Conservation (phyloP, 306 rosid species). For the Glycine latifolia region DNA sequence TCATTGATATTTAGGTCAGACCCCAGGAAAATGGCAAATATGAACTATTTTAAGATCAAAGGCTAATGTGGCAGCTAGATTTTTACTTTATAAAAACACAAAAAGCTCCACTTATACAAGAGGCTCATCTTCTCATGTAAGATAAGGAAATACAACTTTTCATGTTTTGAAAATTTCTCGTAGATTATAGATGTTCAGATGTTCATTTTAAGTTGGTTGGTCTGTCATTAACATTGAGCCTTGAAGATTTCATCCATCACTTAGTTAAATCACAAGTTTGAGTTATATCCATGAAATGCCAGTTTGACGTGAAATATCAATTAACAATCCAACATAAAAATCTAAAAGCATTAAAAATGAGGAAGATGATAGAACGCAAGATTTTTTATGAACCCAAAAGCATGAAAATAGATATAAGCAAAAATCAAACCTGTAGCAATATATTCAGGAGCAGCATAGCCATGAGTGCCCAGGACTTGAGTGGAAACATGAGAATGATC, state of each 20-base stretch:
- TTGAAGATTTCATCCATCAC: background rate
- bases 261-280: background rate
- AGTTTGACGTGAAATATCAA: slow-evolving; percentile 14
- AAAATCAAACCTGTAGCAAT: slow-evolving; percentile 77
- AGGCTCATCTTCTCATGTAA: background rate
- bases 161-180: background rate
- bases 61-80: too few species aligned
- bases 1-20: too few species aligned
- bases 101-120: too few species aligned
- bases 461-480: slow-evolving; percentile 88
- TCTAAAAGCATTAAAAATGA: background rate
- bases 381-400: slow-evolving; percentile 6
- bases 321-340: slow-evolving; percentile 8
- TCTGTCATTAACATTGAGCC: slow-evolving; percentile 11
- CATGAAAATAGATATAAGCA: slow-evolving; percentile 26
- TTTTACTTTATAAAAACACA: too few species aligned
- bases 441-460: slow-evolving; percentile 98
- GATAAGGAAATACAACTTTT: background rate
- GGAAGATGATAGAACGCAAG: background rate
- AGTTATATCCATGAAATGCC: background rate
- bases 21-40: too few species aligned
- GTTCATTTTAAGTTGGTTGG: slow-evolving; percentile 14
- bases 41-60: too few species aligned
- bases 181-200: background rate
- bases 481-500: slow-evolving; percentile 92